Base-by-base conservation (phyloP, 1,139 yeast species). In the Yamadazyma blattariae region DNA sequence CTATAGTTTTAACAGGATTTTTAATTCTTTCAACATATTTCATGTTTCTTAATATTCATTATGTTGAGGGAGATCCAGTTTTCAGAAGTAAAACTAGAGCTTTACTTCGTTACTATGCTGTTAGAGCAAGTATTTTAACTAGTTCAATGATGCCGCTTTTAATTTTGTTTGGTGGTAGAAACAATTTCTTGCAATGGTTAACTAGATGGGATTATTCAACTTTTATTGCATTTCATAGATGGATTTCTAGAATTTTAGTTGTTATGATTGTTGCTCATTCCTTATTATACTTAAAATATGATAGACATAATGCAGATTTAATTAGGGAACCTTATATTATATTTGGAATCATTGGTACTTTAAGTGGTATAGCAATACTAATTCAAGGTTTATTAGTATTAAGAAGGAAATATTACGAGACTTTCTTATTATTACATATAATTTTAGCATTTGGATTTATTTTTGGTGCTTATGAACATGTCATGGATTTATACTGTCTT, bases 161-260 rank as follows among this genome's bases (percentile, higher is more conserved):
- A 18, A 61, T 79, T 27, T 50, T 76, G 24, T 69, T 80, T 59
- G 84, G 80, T 0, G 84, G 86, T 5, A 62, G 89, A 46, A 79
- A 72, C 54, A 81, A 81, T 51, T 56, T 80, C 34, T 52, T 81
- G 25, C 71, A 75, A 40, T 63, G 68, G 60, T 32, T 77, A 5
- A 79, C 87, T 0, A 76, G 83, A 16, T 71, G 83, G 76, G 71
- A 79, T 25, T 77, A 73, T 46, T 68, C 82, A 13, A 69, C 80
- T 1, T 79, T 75, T 46, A 74, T 77, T 31, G 59, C 77, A 20
- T 72, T 70, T 45, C 88, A 82, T 52, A 60, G 78, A 39, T 79
- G 84, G 84, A 48, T 74, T 2, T 74, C 84, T 1, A 57, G 86
- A 37, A 52, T 72, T 3, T 52, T 70, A 3, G 59, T 77, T 34